These are phyloP conservation scores for Boechera stricta DNA, from an alignment of 345 rosid genomes.

Conservation along the genomic window DNA sequence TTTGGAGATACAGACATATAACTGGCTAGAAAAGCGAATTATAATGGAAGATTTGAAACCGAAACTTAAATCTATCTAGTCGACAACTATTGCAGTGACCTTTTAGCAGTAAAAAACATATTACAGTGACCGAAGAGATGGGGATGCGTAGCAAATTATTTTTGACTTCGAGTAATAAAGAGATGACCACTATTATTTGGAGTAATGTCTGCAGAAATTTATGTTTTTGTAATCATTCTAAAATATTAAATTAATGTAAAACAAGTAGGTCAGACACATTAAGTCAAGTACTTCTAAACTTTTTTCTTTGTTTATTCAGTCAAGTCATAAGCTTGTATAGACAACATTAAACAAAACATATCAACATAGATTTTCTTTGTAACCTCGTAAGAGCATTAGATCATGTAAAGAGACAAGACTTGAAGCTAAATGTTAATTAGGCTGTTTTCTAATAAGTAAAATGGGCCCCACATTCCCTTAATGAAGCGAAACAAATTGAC, in stretches of 20 bases:
- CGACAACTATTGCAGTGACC: neutral
- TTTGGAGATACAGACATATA: neutral
- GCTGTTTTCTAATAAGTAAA: slow-evolving; percentile 26
- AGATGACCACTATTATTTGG: slow-evolving; percentile 15
- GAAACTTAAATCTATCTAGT: neutral
- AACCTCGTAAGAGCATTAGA: slow-evolving; percentile 49
- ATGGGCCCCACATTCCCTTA: slow-evolving; percentile 38
- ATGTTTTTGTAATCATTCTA: slow-evolving; percentile 18
- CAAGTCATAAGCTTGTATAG: slow-evolving; percentile 33
- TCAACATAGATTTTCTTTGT: slow-evolving; percentile 47
- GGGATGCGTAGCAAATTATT: neutral
- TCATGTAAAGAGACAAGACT: slow-evolving; percentile 46
- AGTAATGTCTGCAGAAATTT: neutral
- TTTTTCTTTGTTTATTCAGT: slow-evolving; percentile 31
- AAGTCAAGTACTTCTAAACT: slow-evolving; percentile 28
- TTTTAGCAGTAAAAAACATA: too few relatives aligned
- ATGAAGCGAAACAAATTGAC: slow-evolving; percentile 33
- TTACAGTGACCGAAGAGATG: neutral
- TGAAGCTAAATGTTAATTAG: slow-evolving; percentile 40
- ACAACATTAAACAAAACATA: slow-evolving; percentile 47
- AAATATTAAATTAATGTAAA: slow-evolving; percentile 24
- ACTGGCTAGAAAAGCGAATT: neutral
- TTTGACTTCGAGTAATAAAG: slow-evolving; percentile 8
- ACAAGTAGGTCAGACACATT: slow-evolving; percentile 34
- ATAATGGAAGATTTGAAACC: neutral